These are phyloP conservation scores for Herpotrichia juniperi DNA, from an alignment of 2,329 filamentous ascomycete species.

Conservation along the genomic window DNA sequence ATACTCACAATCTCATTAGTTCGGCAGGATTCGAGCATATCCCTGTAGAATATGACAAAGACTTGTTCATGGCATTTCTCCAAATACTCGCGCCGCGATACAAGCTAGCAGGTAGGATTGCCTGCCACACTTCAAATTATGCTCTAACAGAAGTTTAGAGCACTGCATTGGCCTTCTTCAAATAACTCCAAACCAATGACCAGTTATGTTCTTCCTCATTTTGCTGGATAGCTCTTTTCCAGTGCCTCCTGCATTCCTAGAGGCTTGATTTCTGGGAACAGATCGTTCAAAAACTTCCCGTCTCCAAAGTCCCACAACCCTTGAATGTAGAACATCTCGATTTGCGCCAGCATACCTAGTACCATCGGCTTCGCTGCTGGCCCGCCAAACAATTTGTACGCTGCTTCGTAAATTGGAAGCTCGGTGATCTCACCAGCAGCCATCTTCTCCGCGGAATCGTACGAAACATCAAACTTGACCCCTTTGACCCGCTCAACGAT, in stretches of 20 bases:
- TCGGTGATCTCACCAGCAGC: conserved; percentile 16
- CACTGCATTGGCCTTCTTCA: background rate
- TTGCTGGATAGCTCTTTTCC: background rate
- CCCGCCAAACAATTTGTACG: conserved; percentile 11
- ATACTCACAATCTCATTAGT: conserved; percentile 7
- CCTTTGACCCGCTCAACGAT: conserved; percentile 15
- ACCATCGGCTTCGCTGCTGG: conserved; percentile 5
- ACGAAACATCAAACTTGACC: conserved; percentile 19
- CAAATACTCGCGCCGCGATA: conserved; percentile 11
- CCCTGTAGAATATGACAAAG: conserved; percentile 7
- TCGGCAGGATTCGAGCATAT: background rate
- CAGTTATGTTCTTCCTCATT: too few relatives aligned
- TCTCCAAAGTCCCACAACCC: background rate
- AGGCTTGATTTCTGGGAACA: background rate
- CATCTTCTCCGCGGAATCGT: conserved; percentile 19
- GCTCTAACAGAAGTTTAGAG: background rate
- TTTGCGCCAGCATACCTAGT: conserved; percentile 5
- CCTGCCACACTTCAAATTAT: background rate
- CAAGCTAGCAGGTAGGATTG: conserved; percentile 15
- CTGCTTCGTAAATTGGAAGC: conserved; percentile 10
- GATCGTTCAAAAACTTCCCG: conserved; percentile 10
- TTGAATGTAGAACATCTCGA: conserved; percentile 13
- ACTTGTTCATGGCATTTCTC: conserved; percentile 8
- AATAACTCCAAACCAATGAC: too few relatives aligned
- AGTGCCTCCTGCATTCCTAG: background rate